Evolutionary conservation across 768 basidiomycete species (phyloP).

Genomic region (Mycena chlorophos): DNA sequence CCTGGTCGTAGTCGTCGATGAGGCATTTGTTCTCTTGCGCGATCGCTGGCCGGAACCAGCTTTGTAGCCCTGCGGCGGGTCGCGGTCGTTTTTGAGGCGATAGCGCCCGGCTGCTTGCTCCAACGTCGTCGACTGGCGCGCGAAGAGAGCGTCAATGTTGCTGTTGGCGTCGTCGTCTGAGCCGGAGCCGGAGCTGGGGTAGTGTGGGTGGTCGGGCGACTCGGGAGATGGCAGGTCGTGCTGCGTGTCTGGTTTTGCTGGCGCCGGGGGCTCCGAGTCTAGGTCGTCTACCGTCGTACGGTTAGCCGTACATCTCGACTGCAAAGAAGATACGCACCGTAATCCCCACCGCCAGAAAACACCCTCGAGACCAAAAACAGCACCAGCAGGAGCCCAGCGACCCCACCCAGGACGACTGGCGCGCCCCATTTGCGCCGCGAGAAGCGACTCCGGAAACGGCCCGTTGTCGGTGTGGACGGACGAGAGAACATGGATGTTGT

Average conservation of each 20-base stretch:
- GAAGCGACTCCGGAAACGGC: neutral
- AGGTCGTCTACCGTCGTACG: neutral
- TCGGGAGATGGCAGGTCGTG: neutral
- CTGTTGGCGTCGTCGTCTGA: neutral
- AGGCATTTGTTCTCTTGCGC: neutral
- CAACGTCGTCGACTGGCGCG: neutral
- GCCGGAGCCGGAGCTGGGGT: neutral
- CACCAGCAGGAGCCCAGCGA: neutral
- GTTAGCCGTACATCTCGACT: neutral
- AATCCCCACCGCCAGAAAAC: neutral
- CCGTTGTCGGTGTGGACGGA: neutral
- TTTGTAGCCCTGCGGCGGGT: neutral
- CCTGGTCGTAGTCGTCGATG: constrained; percentile 5
- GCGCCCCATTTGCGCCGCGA: neutral
- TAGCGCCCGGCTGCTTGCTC: constrained; percentile 1
- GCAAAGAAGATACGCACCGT: neutral
- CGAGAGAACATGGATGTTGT: neutral
- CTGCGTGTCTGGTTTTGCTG: neutral
- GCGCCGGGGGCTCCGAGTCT: neutral
- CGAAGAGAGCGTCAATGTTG: neutral
- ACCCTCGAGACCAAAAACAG: neutral
- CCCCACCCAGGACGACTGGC: neutral
- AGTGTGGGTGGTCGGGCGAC: neutral
- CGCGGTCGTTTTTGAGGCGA: neutral
- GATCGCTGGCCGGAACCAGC: neutral